Conservation (phyloP, 2,329 filamentous ascomycete species). For the Colletotrichum limetticola region DNA sequence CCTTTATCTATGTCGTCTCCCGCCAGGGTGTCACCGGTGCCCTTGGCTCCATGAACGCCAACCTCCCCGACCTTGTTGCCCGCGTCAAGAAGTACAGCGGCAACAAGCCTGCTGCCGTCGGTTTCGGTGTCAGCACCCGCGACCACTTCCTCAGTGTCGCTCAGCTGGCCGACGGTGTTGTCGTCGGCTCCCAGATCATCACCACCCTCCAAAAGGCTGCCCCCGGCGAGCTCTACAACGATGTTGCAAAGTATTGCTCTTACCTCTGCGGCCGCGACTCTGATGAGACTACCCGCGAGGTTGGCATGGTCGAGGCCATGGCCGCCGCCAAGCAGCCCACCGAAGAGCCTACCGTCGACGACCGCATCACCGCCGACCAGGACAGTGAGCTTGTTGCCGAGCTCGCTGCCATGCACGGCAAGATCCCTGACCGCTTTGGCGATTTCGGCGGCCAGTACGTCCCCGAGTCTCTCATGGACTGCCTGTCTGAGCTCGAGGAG, state of each 20-base stretch:
- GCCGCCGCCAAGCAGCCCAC: conserved; percentile 68
- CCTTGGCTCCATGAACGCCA: conserved; percentile 81
- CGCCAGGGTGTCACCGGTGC: conserved; percentile 97
- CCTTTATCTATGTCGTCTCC: conserved; percentile 98
- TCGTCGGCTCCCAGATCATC: conserved; percentile 96
- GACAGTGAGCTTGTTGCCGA: conserved; percentile 79
- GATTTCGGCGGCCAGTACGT: conserved; percentile 98
- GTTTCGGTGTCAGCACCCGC: conserved; percentile 94
- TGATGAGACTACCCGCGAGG: conserved; percentile 66
- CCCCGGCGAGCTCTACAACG: conserved; percentile 73
- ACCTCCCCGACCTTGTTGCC: conserved; percentile 82
- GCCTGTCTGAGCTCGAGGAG: conserved; percentile 86
- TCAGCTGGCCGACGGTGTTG: conserved; percentile 88
- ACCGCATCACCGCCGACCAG: conserved; percentile 67
- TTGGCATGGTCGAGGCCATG: conserved; percentile 76
- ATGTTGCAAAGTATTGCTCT: conserved; percentile 88
- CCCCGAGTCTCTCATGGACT: conserved; percentile 98
- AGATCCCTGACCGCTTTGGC: conserved; percentile 88
- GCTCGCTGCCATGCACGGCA: conserved; percentile 82
- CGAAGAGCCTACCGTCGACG: conserved; percentile 71
- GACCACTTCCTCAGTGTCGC: conserved; percentile 93
- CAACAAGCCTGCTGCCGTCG: conserved; percentile 89
- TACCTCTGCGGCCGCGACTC: conserved; percentile 65
- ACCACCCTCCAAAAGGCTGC: conserved; percentile 78
- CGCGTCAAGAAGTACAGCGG: conserved; percentile 94